Evolutionary conservation across 106 monocot genomes (phyloP).

Genomic region (Vanilla planifolia): DNA sequence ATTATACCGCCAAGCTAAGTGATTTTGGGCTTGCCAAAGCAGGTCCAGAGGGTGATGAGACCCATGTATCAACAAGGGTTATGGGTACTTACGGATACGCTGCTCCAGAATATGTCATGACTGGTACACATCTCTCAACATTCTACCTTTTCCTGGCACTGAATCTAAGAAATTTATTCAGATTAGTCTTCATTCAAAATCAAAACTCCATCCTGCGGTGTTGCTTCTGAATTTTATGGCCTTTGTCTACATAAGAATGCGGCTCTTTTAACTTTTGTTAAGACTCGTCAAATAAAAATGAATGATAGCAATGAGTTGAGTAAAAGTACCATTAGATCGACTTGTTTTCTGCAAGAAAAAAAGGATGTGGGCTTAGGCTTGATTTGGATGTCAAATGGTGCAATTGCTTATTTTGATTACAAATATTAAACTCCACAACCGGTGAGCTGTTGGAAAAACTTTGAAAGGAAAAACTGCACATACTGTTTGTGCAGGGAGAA

Average conservation of each 20-base stretch:
- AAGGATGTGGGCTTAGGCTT: neutral
- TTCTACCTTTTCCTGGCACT: too few species aligned
- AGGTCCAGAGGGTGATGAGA: conserved; percentile 84
- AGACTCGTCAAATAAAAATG: too few species aligned
- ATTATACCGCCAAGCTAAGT: conserved; percentile 84
- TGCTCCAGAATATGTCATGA: conserved; percentile 93
- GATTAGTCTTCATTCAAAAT: neutral
- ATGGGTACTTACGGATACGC: conserved; percentile 96
- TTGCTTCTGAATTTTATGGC: neutral
- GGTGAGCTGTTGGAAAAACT: too few species aligned
- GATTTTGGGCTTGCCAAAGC: conserved; percentile 95
- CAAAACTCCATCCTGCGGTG: neutral
- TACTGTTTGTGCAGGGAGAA: neutral
- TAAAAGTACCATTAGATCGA: too few species aligned
- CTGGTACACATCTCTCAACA: too few species aligned
- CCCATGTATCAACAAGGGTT: conserved; percentile 85
- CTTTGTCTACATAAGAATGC: neutral
- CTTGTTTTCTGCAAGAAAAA: too few species aligned
- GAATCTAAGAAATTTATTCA: neutral
- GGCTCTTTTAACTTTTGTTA: neutral
- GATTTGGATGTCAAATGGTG: too few species aligned
- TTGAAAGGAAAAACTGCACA: neutral
- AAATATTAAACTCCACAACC: too few species aligned
- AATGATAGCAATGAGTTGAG: too few species aligned
- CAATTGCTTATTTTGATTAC: too few species aligned